Base-by-base conservation (phyloP, 805 yeast species). In the Lachancea nothofagi region DNA sequence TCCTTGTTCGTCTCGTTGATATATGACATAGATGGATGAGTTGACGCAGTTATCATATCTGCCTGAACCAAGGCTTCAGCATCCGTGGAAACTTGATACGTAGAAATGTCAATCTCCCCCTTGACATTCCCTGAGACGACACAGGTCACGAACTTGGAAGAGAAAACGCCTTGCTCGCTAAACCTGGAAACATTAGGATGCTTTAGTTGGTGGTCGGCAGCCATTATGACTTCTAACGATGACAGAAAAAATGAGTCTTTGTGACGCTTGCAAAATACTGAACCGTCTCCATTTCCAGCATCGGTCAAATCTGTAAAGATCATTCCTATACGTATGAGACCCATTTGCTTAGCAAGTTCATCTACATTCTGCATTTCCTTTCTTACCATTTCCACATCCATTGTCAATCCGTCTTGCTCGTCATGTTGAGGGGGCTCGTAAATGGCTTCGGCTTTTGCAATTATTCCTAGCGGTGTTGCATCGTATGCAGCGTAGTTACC, bases 71-170 rank as follows among this genome's bases (percentile, higher is more conserved):
- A 69, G 0, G 87, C 94, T 62, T 93, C 97, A 0, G 95, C 96
- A 42, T 79, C 73, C 23, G 78, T 78, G 4, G 94, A 81, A 0
- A 87, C 96, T 61, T 93, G 99, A 61, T 89, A 93, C 28, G 94
- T 76, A 13, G 83, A 70, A 3, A 95, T 83, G 54, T 90, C 98
- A 54, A 93, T 90, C 46, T 90, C 95, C 17, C 94, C 93, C 35
- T 77, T 64, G 10, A 71, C 57, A 47, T 95, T 94, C n/a, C 99
- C 99, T 1, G 94, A 77, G 2, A 93, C 72, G 17, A 88, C 90
- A 65, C 97, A 89, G 1, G 97, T 90, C 14, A 89, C 90, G 58
- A 87, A 93, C 55, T 87, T 86, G 7, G 97, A 88, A 12, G 96
- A 83, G 58, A 75, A 93, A 20, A 55, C 51, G 2, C 87, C 85